Percentiles rank a stretch among this genome's conserved stretches.
Evolutionary conservation across 176 grass and related monocot species (phyloP).

Genomic region (Leersia perrieri): DNA sequence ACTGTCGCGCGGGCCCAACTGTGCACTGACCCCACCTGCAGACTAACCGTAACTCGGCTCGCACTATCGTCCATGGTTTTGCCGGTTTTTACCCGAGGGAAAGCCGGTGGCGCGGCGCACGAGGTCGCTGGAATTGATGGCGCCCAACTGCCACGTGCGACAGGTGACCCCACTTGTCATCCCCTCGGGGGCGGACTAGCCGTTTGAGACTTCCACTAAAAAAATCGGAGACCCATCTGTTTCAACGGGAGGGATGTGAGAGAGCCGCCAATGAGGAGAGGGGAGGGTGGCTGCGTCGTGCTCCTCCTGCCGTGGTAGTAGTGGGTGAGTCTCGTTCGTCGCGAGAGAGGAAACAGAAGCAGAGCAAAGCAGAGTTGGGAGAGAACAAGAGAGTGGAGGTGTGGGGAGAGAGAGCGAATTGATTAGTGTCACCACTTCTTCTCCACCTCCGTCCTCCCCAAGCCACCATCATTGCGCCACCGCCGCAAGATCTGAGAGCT

Average conservation of each 20-base stretch:
- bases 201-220: constrained; percentile 67
- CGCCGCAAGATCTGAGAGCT: constrained; percentile 7
- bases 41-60: too few relatives aligned
- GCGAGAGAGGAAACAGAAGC: background rate
- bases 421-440: constrained; percentile 44
- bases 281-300: background rate
- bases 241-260: background rate
- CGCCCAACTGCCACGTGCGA: constrained; percentile 24
- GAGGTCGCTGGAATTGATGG: constrained; percentile 22
- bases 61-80: background rate
- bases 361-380: background rate
- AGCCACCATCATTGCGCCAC: constrained; percentile 57
- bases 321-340: background rate
- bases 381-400: background rate
- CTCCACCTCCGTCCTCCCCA: constrained; percentile 51
- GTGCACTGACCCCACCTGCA: background rate
- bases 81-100: background rate
- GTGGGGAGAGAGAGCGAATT: constrained; percentile 18
- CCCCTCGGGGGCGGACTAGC: constrained; percentile 60
- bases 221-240: background rate
- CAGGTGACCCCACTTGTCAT: background rate
- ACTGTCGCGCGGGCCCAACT: background rate
- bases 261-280: background rate
- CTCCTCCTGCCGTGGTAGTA: background rate
- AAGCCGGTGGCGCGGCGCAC: background rate